Evolutionary conservation across 2,329 filamentous ascomycete species (phyloP).

Genomic region (Aspergillus texensis): DNA sequence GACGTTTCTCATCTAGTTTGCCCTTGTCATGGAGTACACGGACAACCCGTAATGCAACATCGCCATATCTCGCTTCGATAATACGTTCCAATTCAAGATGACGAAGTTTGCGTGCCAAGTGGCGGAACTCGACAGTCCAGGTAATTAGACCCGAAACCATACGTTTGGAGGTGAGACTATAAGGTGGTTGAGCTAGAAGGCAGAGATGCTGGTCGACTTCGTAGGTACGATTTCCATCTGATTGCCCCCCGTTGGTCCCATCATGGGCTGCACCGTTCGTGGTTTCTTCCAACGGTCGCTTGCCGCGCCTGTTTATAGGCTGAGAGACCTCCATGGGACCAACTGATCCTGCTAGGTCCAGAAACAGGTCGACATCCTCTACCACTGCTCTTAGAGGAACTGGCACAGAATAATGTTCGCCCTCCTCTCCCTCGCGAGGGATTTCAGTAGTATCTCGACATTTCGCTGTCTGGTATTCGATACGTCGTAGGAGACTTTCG

Average conservation of each 20-base stretch:
- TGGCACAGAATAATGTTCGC: constrained; percentile 40
- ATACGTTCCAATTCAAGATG: constrained; percentile 80
- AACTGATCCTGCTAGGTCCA: constrained; percentile 41
- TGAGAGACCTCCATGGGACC: constrained; percentile 35
- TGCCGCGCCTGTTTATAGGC: constrained; percentile 30
- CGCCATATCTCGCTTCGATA: constrained; percentile 75
- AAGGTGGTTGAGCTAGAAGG: constrained; percentile 53
- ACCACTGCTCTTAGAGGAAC: constrained; percentile 39
- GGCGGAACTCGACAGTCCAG: constrained; percentile 84
- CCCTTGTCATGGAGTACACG: constrained; percentile 84
- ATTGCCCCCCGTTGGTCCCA: constrained; percentile 39
- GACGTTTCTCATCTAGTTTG: constrained; percentile 90
- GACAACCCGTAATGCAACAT: constrained; percentile 76
- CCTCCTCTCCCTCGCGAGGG: constrained; percentile 45
- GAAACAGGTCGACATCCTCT: constrained; percentile 39
- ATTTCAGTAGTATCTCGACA: constrained; percentile 58
- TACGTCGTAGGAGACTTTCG: constrained; percentile 67
- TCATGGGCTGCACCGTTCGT: constrained; percentile 53
- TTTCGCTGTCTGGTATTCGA: constrained; percentile 69
- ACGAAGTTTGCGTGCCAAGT: constrained; percentile 69
- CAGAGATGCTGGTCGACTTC: constrained; percentile 45
- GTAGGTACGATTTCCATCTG: constrained; percentile 31
- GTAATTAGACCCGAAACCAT: constrained; percentile 61
- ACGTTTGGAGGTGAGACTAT: constrained; percentile 40
- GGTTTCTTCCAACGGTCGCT: constrained; percentile 34